phyloP scores from a whole-genome alignment of 2,329 filamentous ascomycete species.

The Colletotrichum incanum region DNA sequence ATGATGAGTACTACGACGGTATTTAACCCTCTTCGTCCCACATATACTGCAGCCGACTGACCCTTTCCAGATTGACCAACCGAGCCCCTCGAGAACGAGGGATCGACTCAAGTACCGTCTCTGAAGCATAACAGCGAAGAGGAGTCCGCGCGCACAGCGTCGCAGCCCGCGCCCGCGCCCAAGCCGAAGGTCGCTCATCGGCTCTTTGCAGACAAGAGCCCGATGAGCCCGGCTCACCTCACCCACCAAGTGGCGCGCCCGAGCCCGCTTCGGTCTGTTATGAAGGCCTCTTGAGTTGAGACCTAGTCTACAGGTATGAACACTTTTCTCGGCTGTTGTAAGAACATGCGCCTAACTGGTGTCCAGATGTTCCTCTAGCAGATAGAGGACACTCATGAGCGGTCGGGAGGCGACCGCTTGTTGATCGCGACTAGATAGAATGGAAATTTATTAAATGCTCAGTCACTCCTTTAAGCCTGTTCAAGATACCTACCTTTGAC shows the following conservation, averaged over 20 bases:
- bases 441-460: constrained; percentile 40
- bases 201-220: constrained; percentile 63
- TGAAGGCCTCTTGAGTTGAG: constrained; percentile 72
- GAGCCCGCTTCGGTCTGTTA: constrained; percentile 79
- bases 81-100: constrained; percentile 93
- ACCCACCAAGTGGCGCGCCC: constrained; percentile 70
- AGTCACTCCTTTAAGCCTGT: constrained; percentile 22
- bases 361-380: constrained; percentile 34
- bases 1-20: constrained; percentile 91
- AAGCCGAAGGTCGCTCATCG: constrained; percentile 58
- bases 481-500: background rate
- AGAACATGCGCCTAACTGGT: background rate
- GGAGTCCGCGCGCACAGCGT: constrained; percentile 40
- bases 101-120: constrained; percentile 76
- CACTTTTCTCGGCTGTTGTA: background rate
- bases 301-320: constrained; percentile 44
- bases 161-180: constrained; percentile 59
- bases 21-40: constrained; percentile 43
- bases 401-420: constrained; percentile 40
- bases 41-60: constrained; percentile 21
- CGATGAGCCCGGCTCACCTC: constrained; percentile 61
- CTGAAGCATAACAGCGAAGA: constrained; percentile 52
- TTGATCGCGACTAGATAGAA: constrained; percentile 42
- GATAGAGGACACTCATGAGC: constrained; percentile 38
- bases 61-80: constrained; percentile 82